Evolutionary conservation across 257 asterid genomes (phyloP), one percentile per base, ranked within the genome.

Genomic region (Haberlea rhodopensis): DNA sequence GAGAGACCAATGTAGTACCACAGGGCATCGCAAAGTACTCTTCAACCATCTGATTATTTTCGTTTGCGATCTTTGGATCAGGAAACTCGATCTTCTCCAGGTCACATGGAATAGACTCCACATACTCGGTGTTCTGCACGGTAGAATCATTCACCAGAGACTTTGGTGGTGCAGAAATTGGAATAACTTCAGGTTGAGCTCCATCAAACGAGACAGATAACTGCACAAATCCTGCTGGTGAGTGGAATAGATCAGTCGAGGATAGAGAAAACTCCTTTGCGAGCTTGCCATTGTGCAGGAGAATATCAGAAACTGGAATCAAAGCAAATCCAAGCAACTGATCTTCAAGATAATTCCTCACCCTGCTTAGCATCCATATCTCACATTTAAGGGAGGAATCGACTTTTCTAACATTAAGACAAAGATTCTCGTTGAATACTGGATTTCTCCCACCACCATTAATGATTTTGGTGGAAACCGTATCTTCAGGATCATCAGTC

Each of bases 291-390:
- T 74, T 63, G 29, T 77, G 74, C 59, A 81, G 62, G 53, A 90
- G 64, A 68, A 94, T 73, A 65, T 94, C 96, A 58, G 97, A 87
- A 0, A 94, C 32, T 9, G 97, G 97, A 60, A 92, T 95, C 76
- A 92, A 72, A 48, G 97, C 88, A 63, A 92, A 89, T 5, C 99
- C 99, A 2, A 92, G 85, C 76, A 94, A 81, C 78, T 94, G 99
- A 51, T 94, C 99, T 75, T 94, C 92, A 5, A 90, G 82, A 73
- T 94, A 94, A 71, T 94, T 94, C 78, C 68, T 83, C 70, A 90
- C 99, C 80, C 97, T 81, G 76, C 99, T 92, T 22, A 89, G 86
- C 99, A 92, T 92, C 96, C 96, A 92, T 73, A 92, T 75, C 84
- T 89, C 97, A 62, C 99, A 92, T 68, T 92, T 89, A 10, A 92